These are phyloP conservation scores for Coniochaeta sp. DNA, from an alignment of 2,329 filamentous ascomycete genomes.

Conservation along the genomic window DNA sequence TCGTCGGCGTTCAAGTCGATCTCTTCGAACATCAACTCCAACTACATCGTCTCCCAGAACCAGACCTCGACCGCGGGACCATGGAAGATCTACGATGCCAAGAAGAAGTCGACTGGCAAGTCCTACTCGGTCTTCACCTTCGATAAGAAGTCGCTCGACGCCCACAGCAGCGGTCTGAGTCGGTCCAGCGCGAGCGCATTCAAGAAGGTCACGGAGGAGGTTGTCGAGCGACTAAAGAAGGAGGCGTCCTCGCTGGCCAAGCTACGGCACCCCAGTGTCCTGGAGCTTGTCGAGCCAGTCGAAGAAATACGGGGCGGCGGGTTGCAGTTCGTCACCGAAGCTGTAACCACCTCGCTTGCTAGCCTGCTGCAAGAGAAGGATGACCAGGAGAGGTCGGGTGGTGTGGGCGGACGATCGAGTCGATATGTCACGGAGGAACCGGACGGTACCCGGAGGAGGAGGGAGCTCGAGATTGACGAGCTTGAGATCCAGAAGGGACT, in stretches of 20 bases:
- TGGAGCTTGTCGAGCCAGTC: conserved; percentile 90
- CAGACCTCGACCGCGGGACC: conserved; percentile 78
- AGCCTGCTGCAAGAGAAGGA: conserved; percentile 82
- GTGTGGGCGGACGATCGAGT: conserved; percentile 63
- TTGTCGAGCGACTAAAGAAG: conserved; percentile 83
- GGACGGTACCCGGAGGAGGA: conserved; percentile 63
- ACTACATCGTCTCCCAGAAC: conserved; percentile 75
- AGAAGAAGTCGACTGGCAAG: conserved; percentile 91
- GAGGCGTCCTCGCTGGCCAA: conserved; percentile 85
- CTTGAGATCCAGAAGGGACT: conserved; percentile 96
- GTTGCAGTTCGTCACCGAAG: conserved; percentile 91
- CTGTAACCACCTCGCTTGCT: conserved; percentile 81
- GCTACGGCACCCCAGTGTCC: conserved; percentile 81
- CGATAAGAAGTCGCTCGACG: conserved; percentile 78
- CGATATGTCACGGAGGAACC: conserved; percentile 76
- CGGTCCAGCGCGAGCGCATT: conserved; percentile 59
- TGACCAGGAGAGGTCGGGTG: conserved; percentile 66
- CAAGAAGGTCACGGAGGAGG: conserved; percentile 80
- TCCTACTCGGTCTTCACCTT: conserved; percentile 89
- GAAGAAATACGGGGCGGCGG: conserved; percentile 90
- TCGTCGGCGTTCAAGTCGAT: conserved; percentile 91
- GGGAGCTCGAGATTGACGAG: conserved; percentile 91
- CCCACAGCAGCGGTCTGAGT: conserved; percentile 54
- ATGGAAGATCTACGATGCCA: conserved; percentile 97
- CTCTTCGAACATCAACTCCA: conserved; percentile 82